Conservation (phyloP, 2,329 filamentous ascomycete species). For the Oidium heveae region DNA sequence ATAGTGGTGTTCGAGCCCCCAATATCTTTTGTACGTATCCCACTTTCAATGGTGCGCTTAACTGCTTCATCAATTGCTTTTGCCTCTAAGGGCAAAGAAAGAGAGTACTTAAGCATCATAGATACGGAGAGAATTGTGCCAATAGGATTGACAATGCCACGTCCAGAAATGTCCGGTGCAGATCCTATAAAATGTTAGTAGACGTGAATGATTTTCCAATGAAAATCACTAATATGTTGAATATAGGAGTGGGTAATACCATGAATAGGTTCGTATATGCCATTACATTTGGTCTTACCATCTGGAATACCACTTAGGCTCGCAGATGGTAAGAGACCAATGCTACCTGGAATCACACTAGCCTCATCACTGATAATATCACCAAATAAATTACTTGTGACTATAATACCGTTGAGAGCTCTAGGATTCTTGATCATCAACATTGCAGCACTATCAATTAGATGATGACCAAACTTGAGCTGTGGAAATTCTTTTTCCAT, state of each 20-base stretch:
- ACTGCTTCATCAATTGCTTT: constrained; percentile 62
- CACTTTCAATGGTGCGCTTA: constrained; percentile 50
- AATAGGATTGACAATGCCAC: constrained; percentile 78
- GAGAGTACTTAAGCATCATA: constrained; percentile 90
- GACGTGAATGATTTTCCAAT: not conserved
- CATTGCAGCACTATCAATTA: constrained; percentile 95
- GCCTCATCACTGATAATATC: constrained; percentile 94
- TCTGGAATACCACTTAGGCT: constrained; percentile 71
- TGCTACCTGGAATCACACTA: constrained; percentile 72
- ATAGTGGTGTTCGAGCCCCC: constrained; percentile 49
- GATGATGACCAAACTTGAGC: constrained; percentile 60
- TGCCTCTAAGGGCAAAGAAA: constrained; percentile 54
- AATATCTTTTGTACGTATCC: constrained; percentile 61
- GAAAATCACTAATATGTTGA: too few species aligned
- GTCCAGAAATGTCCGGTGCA: constrained; percentile 77
- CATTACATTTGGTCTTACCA: constrained; percentile 62
- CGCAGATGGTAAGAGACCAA: constrained; percentile 71
- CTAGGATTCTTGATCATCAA: constrained; percentile 87
- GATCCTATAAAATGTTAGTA: constrained; percentile 29
- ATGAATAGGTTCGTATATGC: constrained; percentile 95
- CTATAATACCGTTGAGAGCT: constrained; percentile 66
- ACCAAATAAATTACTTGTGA: constrained; percentile 85
- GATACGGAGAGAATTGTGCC: constrained; percentile 78
- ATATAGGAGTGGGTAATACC: constrained; percentile 26
- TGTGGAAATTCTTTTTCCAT: constrained; percentile 78